Conservation (phyloP, 805 yeast genomes). For the Pichia insulana region DNA sequence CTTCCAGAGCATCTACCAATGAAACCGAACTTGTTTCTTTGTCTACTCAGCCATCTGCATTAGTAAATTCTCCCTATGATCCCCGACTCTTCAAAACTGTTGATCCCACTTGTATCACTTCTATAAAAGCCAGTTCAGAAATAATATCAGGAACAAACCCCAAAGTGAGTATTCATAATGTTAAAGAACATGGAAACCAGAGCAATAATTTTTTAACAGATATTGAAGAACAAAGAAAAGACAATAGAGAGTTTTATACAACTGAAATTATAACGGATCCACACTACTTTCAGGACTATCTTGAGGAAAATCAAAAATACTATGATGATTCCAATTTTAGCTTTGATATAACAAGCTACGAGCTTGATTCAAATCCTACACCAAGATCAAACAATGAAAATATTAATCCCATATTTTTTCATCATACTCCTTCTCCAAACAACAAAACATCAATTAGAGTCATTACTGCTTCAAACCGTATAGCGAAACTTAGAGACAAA, state of each 20-base stretch:
- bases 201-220: not conserved
- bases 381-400: constrained; percentile 3
- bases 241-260: not conserved
- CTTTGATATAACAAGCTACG: constrained; percentile 7
- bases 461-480: constrained; percentile 8
- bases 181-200: not conserved
- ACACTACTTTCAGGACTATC: constrained; percentile 2
- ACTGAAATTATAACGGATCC: not conserved
- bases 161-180: not conserved
- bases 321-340: not conserved
- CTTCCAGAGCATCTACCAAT: too few relatives aligned
- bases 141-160: not conserved
- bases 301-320: constrained; percentile 2
- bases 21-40: too few relatives aligned
- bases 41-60: not conserved
- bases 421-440: constrained; percentile 8
- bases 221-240: not conserved
- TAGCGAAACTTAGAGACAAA: constrained; percentile 6
- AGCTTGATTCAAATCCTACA: constrained; percentile 6
- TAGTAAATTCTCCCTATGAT: not conserved
- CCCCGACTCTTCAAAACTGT: constrained; percentile 1
- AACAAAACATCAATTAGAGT: constrained; percentile 6
- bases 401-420: constrained; percentile 6
- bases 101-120: constrained; percentile 1
- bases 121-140: not conserved